Evolutionary conservation across 2,329 filamentous ascomycete species (phyloP), one percentile per base, ranked within the genome.

Genomic region (Anthostomella pinea): DNA sequence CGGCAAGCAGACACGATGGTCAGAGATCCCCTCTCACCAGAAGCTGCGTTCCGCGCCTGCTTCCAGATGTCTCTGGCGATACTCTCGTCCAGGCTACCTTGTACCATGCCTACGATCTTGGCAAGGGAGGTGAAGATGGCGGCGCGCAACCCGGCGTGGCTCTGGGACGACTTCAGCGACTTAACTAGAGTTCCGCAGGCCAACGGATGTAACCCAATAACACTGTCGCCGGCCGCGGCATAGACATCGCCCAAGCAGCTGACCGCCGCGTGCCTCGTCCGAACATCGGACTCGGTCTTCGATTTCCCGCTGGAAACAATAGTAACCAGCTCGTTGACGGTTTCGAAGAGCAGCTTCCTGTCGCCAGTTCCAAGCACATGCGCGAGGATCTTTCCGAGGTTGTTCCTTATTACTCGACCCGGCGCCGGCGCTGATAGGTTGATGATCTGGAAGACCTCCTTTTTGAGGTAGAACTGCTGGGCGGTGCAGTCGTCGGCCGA

Each of bases 51-150:
- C 45, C 93, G 81, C 17, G 82, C 84, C 59, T 91, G 86, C 63
- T 96, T 98, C 88, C 89, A 97, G 11, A 94, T 79, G 59, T 96
- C 90, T 55, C 89, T 81, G n/a, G 86, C 86, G 23, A 90, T 73
- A 36, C 69, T 72, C 62, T 98, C 93, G 52, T 98, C 93, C 53
- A 91, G 73, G 42, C 87, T 88, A 5, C 73, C 72, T 37, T 78
- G 76, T 18, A 96, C 79, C 61, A 90, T 91, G 40, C 73, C 75
- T 17, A 83, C 73, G 25, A 96, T 77, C 65, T 89, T 90, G 26
- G 78, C 81, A 31, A 95, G 64, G 1, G 88, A 79, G 28, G 72
- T 76, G 56, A 95, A 87, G 15, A 89, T 73, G 13, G 87, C 82
- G 11, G 85, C 87, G 41, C 90, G 81, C 37, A 95, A 68, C 1